Evolutionary conservation across 495 filamentous ascomycete genomes (phyloP).

Genomic region (Tuber borchii): DNA sequence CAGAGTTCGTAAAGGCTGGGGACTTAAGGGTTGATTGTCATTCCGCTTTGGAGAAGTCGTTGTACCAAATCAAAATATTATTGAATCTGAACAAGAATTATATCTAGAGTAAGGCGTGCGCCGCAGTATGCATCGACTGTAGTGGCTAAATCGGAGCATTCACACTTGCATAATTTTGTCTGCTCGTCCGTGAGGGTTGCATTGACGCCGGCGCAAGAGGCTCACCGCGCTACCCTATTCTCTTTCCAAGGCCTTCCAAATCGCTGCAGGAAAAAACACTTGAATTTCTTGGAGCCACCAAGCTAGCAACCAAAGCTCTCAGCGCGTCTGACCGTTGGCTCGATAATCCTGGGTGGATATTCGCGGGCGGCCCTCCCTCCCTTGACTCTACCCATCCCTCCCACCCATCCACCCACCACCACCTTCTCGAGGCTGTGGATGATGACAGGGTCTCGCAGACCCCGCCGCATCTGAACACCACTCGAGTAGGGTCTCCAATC

Average conservation of each 20-base stretch:
- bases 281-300: not conserved
- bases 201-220: slow-evolving; percentile 35
- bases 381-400: not conserved
- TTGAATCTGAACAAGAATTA: slow-evolving; percentile 21
- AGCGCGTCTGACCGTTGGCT: slow-evolving; percentile 32
- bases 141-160: slow-evolving; percentile 30
- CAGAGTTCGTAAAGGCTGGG: slow-evolving; percentile 16
- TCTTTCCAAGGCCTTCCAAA: slow-evolving; percentile 9
- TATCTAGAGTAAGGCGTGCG: slow-evolving; percentile 18
- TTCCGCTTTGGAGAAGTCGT: not conserved
- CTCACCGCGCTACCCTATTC: slow-evolving; percentile 24
- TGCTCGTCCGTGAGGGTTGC: slow-evolving; percentile 24
- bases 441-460: slow-evolving; percentile 28
- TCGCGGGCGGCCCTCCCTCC: not conserved
- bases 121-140: slow-evolving; percentile 19
- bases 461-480: slow-evolving; percentile 26
- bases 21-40: slow-evolving; percentile 1
- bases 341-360: not conserved
- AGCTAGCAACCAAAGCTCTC: slow-evolving; percentile 1
- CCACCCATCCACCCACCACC: not conserved
- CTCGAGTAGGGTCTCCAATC: slow-evolving; percentile 11
- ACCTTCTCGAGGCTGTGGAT: slow-evolving; percentile 15
- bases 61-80: slow-evolving; percentile 26
- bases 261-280: not conserved
- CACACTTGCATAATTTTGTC: slow-evolving; percentile 31